Conservation (phyloP, 805 yeast genomes). For the Saccharomycopsis synnaedendra region DNA sequence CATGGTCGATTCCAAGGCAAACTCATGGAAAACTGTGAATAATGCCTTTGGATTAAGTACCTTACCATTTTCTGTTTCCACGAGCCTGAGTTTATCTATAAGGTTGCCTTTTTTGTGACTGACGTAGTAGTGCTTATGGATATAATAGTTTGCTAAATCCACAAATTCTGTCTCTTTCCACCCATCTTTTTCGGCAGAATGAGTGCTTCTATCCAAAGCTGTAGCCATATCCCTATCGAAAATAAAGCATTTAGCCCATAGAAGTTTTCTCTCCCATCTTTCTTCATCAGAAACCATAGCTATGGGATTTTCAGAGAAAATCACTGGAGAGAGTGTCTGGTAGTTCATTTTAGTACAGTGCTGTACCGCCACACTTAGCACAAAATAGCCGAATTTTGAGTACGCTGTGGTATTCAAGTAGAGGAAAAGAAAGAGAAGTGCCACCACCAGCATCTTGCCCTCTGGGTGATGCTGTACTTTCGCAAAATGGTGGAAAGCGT, state of each 20-base stretch:
- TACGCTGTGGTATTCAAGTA: slow-evolving; percentile 9
- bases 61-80: background rate
- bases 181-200: background rate
- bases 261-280: slow-evolving; percentile 2
- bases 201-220: slow-evolving; percentile 1
- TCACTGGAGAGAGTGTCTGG: slow-evolving; percentile 1
- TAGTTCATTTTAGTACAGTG: slow-evolving; percentile 6
- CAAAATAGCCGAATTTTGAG: slow-evolving; percentile 11
- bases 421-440: slow-evolving; percentile 1
- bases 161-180: slow-evolving; percentile 4
- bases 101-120: background rate
- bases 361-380: background rate
- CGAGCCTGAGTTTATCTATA: background rate
- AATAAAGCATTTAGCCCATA: slow-evolving; percentile 7
- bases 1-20: slow-evolving; percentile 1
- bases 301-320: background rate
- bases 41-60: background rate
- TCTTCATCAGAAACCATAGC: background rate
- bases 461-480: slow-evolving; percentile 4
- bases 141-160: slow-evolving; percentile 1
- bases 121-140: background rate
- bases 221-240: slow-evolving; percentile 6
- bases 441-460: slow-evolving; percentile 5
- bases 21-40: slow-evolving; percentile 6
- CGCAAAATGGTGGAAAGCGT: slow-evolving; percentile 10